A percentile compares a stretch with the other conserved stretches of the same genome.
phyloP scores from a whole-genome alignment of 2,329 filamentous ascomycete species.

The Sporothrix schenckii region DNA sequence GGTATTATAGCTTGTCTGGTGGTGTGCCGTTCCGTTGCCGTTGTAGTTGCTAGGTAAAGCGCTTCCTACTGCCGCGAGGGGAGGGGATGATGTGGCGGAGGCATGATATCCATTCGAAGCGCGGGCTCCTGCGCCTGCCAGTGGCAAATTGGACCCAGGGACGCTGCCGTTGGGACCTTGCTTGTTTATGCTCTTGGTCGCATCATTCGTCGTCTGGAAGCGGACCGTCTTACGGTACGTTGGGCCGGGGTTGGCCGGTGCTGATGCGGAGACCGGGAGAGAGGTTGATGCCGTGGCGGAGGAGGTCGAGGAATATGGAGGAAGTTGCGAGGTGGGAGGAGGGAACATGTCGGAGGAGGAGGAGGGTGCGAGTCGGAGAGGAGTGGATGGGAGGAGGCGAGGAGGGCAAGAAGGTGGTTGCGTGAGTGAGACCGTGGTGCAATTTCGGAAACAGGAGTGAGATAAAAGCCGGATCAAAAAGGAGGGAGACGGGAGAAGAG shows the following conservation, averaged over 20 bases:
- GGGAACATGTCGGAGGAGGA: constrained; percentile 31
- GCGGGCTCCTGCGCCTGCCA: neutral
- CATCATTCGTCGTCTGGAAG: constrained; percentile 32
- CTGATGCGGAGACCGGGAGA: neutral
- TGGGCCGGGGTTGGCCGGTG: neutral
- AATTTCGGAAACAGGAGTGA: neutral
- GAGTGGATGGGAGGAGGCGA: neutral
- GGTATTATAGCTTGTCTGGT: neutral
- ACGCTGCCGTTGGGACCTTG: neutral
- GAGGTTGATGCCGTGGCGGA: constrained; percentile 13
- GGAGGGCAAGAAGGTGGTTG: neutral
- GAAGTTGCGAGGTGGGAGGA: constrained; percentile 20
- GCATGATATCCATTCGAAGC: neutral
- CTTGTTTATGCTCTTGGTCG: constrained; percentile 27
- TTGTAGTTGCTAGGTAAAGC: neutral
- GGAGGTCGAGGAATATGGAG: constrained; percentile 26
- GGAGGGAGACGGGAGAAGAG: constrained; percentile 33
- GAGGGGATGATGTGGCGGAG: neutral
- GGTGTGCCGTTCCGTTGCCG: neutral
- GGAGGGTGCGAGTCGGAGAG: neutral
- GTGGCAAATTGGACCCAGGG: neutral
- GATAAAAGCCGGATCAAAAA: constrained; percentile 12
- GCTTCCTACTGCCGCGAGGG: constrained; percentile 7
- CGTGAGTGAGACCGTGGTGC: neutral
- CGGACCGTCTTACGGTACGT: constrained; percentile 35